Conservation (phyloP, 345 rosid genomes). For the Hypericum perforatum region DNA sequence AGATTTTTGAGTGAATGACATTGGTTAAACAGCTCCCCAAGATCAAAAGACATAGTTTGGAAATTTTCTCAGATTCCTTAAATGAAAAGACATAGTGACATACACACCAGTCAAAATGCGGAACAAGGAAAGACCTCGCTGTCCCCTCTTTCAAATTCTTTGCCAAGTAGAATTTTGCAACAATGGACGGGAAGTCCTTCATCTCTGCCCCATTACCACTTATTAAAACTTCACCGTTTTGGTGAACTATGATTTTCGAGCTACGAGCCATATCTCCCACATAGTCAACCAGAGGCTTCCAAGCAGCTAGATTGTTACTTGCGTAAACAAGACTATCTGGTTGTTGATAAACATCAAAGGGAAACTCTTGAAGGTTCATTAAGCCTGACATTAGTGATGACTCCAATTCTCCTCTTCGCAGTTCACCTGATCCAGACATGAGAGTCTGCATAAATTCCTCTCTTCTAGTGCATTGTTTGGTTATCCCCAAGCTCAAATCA, state of each 20-base stretch:
- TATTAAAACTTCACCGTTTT: conserved; percentile 45
- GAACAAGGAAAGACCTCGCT: conserved; percentile 46
- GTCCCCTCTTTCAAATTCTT: conserved; percentile 28
- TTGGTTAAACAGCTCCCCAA: too few relatives aligned
- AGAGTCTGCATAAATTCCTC: conserved; percentile 46
- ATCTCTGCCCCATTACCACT: conserved; percentile 36
- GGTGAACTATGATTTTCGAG: conserved; percentile 36
- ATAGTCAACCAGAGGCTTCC: conserved; percentile 47
- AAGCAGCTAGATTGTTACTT: conserved; percentile 22
- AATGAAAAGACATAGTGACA: too few relatives aligned
- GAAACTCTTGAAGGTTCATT: conserved; percentile 36
- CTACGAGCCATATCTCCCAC: conserved; percentile 36
- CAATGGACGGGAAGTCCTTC: conserved; percentile 49
- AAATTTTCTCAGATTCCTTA: too few relatives aligned
- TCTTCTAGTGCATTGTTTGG: conserved; percentile 37
- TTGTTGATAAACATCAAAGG: conserved; percentile 20
- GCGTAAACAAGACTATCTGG: conserved; percentile 33
- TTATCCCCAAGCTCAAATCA: conserved; percentile 30
- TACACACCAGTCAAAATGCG: conserved; percentile 57
- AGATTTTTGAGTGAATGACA: too few relatives aligned
- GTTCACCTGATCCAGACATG: conserved; percentile 38
- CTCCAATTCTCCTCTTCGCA: conserved; percentile 39
- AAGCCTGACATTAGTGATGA: conserved; percentile 37
- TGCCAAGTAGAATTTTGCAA: conserved; percentile 56
- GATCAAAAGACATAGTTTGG: too few relatives aligned